These are phyloP conservation scores for Mycena filopes DNA, from an alignment of 768 basidiomycete genomes.

Conservation along the genomic window DNA sequence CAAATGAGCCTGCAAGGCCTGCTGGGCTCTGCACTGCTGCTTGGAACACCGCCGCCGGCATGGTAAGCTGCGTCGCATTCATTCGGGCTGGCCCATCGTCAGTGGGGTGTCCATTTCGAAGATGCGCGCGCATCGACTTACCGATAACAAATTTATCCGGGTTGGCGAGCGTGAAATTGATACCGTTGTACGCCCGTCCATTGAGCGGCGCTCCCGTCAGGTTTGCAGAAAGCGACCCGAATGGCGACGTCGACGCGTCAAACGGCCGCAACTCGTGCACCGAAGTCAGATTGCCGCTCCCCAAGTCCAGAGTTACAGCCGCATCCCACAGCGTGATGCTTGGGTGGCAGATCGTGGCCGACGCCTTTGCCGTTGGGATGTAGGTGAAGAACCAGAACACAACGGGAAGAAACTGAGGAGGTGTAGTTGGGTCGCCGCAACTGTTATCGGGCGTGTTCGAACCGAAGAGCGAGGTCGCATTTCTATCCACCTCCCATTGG, in stretches of 20 bases:
- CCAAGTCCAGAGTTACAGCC: slow-evolving; percentile 55
- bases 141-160: slow-evolving; percentile 51
- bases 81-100: slow-evolving; percentile 40
- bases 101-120: not conserved
- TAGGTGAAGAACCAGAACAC: slow-evolving; percentile 69
- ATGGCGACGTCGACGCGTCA: slow-evolving; percentile 46
- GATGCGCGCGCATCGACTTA: not conserved
- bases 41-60: slow-evolving; percentile 64
- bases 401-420: slow-evolving; percentile 56
- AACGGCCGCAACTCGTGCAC: slow-evolving; percentile 55
- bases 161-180: slow-evolving; percentile 57
- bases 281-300: slow-evolving; percentile 53
- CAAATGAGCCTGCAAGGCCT: slow-evolving; percentile 53
- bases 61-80: slow-evolving; percentile 57
- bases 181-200: slow-evolving; percentile 64
- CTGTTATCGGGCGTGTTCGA: slow-evolving; percentile 41
- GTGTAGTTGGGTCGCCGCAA: slow-evolving; percentile 38
- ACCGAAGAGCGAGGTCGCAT: slow-evolving; percentile 55
- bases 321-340: slow-evolving; percentile 57
- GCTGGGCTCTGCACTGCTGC: slow-evolving; percentile 50
- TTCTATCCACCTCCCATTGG: slow-evolving; percentile 52
- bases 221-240: slow-evolving; percentile 53
- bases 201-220: slow-evolving; percentile 57
- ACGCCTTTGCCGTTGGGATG: slow-evolving; percentile 48
- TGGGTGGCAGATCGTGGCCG: slow-evolving; percentile 61